Conservation (phyloP, 2,329 filamentous ascomycete species). For the Fusarium stilboides region DNA sequence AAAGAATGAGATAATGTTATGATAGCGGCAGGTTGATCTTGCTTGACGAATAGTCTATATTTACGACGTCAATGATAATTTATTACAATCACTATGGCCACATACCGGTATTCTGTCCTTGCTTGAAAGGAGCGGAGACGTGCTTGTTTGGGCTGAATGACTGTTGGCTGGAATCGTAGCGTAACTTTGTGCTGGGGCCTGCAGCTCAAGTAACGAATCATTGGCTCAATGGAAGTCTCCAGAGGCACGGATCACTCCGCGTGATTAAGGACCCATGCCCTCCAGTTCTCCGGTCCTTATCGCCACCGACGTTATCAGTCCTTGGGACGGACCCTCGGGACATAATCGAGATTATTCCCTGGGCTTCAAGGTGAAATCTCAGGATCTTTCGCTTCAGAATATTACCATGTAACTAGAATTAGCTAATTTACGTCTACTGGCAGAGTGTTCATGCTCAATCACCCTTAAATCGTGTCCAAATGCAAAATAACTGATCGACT, state of each 20-base stretch:
- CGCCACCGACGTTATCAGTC: conserved; percentile 1
- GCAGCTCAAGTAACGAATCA: neutral
- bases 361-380: neutral
- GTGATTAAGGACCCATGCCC: neutral
- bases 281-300: neutral
- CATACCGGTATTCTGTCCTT: too few species aligned
- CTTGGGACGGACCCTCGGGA: neutral
- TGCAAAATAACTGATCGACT: neutral
- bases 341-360: neutral
- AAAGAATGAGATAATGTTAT: neutral
- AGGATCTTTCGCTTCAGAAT: neutral
- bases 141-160: rapidly evolving
- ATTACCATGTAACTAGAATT: neutral
- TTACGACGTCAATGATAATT: neutral
- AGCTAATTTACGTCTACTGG: too few species aligned
- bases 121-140: too few species aligned
- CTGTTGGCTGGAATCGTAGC: neutral
- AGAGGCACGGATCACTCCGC: neutral
- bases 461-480: neutral
- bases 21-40: neutral
- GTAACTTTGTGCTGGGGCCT: neutral
- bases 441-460: neutral
- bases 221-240: neutral
- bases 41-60: neutral
- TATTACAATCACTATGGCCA: too few species aligned